phyloP scores from a whole-genome alignment of 345 rosid species.

The Eucalyptus erythrocorys region DNA sequence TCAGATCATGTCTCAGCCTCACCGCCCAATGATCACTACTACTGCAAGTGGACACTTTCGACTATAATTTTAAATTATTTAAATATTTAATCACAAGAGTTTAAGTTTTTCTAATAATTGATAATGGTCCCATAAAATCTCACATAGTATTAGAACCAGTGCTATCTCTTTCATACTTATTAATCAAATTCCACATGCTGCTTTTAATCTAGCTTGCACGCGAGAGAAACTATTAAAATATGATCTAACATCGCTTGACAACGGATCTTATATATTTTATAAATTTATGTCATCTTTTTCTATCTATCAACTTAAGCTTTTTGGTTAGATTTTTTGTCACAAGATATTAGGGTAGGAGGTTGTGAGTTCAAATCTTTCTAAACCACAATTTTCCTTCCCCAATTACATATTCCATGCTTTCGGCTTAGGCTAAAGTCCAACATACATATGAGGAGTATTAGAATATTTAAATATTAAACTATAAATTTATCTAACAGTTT shows the following conservation, averaged over 20 bases:
- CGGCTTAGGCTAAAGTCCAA: neutral
- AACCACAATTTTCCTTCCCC: neutral
- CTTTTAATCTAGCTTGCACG: neutral
- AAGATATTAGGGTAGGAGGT: neutral
- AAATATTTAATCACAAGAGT: neutral
- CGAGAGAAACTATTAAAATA: neutral
- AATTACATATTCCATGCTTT: neutral
- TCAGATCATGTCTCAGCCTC: neutral
- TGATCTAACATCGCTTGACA: neutral
- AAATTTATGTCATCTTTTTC: neutral
- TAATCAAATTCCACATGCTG: neutral
- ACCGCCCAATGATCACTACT: no score
- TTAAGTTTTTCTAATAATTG: neutral
- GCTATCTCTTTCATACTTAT: neutral
- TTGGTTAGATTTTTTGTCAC: neutral
- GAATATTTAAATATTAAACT: neutral
- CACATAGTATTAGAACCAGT: fast-evolving
- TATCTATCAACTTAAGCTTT: neutral
- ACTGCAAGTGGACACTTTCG: neutral
- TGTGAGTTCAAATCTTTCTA: neutral
- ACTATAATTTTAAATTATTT: neutral
- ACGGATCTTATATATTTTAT: neutral
- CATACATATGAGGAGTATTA: neutral
- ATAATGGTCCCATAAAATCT: neutral
- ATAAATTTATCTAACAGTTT: fast-evolving